A percentile compares a stretch with the other conserved stretches of the same genome.
Evolutionary conservation across 805 yeast species (phyloP).

Genomic region (Ogataea sp.): DNA sequence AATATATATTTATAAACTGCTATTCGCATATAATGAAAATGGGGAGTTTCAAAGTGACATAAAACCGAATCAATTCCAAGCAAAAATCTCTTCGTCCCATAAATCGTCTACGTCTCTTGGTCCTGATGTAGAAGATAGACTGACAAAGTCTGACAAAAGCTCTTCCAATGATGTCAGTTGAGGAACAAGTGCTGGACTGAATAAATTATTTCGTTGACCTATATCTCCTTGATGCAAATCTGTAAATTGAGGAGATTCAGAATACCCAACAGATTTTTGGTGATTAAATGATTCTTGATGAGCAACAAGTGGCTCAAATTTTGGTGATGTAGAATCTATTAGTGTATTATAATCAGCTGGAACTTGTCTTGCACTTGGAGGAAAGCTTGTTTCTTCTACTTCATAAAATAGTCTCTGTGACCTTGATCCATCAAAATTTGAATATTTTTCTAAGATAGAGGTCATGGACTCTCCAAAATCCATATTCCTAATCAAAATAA

Average conservation of each 20-base stretch:
- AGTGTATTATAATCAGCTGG: neutral
- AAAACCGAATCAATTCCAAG: constrained; percentile 7
- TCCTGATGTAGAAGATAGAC: constrained; percentile 7
- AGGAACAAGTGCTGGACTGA: constrained; percentile 2
- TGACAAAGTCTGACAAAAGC: constrained; percentile 9
- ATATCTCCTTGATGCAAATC: neutral
- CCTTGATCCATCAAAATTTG: neutral
- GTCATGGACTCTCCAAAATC: constrained; percentile 3
- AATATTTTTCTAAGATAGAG: constrained; percentile 3
- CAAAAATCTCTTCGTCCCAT: constrained; percentile 6
- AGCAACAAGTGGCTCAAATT: neutral
- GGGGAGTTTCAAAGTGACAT: constrained; percentile 6
- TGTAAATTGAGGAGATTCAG: neutral
- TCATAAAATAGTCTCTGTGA: neutral
- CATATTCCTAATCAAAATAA: constrained; percentile 13
- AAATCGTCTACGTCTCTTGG: constrained; percentile 4
- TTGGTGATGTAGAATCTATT: neutral
- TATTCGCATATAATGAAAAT: no score
- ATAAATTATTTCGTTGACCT: neutral
- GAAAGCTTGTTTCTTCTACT: neutral
- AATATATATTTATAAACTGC: no score
- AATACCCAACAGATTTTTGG: neutral
- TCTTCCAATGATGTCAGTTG: constrained; percentile 7
- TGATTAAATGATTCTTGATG: neutral
- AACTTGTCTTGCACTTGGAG: neutral